These are phyloP conservation scores for Irpex sp. DNA, from an alignment of 1,284 basidiomycete genomes.

Conservation along the genomic window DNA sequence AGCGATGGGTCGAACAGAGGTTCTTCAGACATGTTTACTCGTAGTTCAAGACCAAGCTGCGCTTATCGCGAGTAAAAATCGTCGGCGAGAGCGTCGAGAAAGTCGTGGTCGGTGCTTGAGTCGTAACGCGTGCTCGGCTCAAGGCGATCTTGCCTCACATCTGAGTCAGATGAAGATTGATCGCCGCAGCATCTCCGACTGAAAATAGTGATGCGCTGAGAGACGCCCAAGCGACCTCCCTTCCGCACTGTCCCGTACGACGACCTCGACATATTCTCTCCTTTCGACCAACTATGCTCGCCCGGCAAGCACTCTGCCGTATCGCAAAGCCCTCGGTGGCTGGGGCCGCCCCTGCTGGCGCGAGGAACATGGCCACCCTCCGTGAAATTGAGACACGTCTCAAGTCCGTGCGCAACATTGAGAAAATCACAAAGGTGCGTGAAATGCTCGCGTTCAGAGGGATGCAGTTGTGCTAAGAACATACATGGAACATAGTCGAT, in stretches of 20 bases:
- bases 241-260: constrained; percentile 23
- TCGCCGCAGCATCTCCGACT: neutral
- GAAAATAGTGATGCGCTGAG: constrained; percentile 18
- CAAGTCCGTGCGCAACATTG: constrained; percentile 97
- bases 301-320: constrained; percentile 68
- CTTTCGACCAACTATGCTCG: constrained; percentile 37
- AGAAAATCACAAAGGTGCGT: constrained; percentile 97
- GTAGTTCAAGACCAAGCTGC: constrained; percentile 10
- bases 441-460: neutral
- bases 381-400: constrained; percentile 95
- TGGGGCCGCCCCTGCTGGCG: constrained; percentile 58
- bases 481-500: constrained; percentile 67
- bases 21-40: constrained; percentile 55
- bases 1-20: constrained; percentile 80
- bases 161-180: constrained; percentile 14
- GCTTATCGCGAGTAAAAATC: neutral
- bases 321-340: constrained; percentile 55
- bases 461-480: neutral
- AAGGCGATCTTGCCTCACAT: constrained; percentile 7
- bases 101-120: neutral
- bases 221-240: constrained; percentile 15
- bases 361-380: constrained; percentile 93
- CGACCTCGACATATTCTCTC: constrained; percentile 19
- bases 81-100: neutral
- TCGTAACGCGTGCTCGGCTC: constrained; percentile 30